Percentiles rank a stretch among this genome's conserved stretches.
Conservation (phyloP, 768 basidiomycete species). For the Nevesoporus exiguus region DNA sequence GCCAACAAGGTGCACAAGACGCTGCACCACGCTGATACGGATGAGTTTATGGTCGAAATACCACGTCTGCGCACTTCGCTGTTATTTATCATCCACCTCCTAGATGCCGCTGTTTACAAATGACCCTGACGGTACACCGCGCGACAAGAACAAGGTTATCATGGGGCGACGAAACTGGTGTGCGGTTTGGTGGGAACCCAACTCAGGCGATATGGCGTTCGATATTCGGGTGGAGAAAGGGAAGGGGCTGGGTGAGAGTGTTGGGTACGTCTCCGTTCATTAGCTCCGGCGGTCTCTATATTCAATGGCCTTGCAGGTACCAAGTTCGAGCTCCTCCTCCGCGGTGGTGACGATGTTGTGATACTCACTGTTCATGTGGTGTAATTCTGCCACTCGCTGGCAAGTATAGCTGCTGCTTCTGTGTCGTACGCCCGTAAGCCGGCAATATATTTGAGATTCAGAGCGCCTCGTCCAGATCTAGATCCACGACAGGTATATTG, state of each 20-base stretch:
- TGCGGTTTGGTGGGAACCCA: constrained; percentile 54
- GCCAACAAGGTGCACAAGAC: constrained; percentile 84
- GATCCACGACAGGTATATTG: constrained; percentile 28
- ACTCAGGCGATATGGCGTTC: constrained; percentile 66
- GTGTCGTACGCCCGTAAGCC: background rate
- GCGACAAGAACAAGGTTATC: constrained; percentile 69
- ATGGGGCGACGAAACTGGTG: constrained; percentile 93
- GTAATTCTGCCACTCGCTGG: background rate
- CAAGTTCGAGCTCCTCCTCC: constrained; percentile 42
- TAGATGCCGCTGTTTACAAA: constrained; percentile 73
- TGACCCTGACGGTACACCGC: constrained; percentile 72
- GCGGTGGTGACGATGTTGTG: constrained; percentile 25
- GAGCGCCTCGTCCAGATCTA: constrained; percentile 24
- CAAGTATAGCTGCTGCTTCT: background rate
- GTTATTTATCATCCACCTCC: background rate
- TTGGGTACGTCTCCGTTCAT: constrained; percentile 49
- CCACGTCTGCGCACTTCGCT: background rate
- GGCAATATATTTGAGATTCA: constrained; percentile 9
- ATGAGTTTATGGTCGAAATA: constrained; percentile 73
- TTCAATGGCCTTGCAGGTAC: constrained; percentile 36
- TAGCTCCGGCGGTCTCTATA: background rate
- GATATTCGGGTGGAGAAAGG: constrained; percentile 83
- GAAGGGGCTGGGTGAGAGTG: constrained; percentile 79
- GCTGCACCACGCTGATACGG: constrained; percentile 76
- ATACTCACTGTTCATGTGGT: background rate